Conservation (phyloP, 2,329 filamentous ascomycete genomes). For the Lasiodiplodia hormozganensis region DNA sequence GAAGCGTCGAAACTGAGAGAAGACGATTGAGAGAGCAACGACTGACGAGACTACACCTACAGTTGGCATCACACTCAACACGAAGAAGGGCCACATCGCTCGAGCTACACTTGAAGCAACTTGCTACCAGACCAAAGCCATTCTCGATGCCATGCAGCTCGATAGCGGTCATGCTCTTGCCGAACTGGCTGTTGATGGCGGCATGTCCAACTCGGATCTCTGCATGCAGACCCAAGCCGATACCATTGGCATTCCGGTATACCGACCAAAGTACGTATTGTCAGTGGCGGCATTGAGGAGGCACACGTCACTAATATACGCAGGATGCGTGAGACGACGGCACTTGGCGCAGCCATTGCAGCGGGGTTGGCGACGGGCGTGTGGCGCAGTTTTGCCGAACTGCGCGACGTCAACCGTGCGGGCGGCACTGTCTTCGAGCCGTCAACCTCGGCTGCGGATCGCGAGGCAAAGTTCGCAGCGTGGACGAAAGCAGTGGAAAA, state of each 20-base stretch:
- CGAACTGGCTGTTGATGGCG: slow-evolving; percentile 79
- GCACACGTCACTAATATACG: slow-evolving; percentile 43
- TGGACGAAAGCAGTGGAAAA: slow-evolving; percentile 78
- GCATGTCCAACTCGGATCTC: slow-evolving; percentile 80
- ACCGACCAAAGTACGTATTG: slow-evolving; percentile 64
- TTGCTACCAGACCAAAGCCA: slow-evolving; percentile 85
- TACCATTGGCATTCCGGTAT: slow-evolving; percentile 81
- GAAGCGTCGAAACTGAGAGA: no score
- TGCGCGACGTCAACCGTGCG: slow-evolving; percentile 70
- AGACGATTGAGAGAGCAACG: neutral
- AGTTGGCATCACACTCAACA: slow-evolving; percentile 81
- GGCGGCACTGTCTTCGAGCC: slow-evolving; percentile 72
- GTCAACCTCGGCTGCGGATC: slow-evolving; percentile 60
- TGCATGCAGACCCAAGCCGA: slow-evolving; percentile 91
- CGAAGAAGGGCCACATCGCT: slow-evolving; percentile 80
- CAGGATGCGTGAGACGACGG: slow-evolving; percentile 88
- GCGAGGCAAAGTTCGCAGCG: slow-evolving; percentile 64
- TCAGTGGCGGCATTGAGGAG: neutral
- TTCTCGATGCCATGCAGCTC: slow-evolving; percentile 82
- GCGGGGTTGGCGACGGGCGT: slow-evolving; percentile 77
- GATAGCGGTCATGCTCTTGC: slow-evolving; percentile 75
- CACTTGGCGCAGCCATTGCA: slow-evolving; percentile 82
- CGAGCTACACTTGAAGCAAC: slow-evolving; percentile 84
- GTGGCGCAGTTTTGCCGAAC: slow-evolving; percentile 74
- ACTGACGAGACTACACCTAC: slow-evolving; percentile 47